Percentiles rank a stretch among this genome's conserved stretches.
phyloP scores from a whole-genome alignment of 2,329 filamentous ascomycete species.

The Colletotrichum sp. region DNA sequence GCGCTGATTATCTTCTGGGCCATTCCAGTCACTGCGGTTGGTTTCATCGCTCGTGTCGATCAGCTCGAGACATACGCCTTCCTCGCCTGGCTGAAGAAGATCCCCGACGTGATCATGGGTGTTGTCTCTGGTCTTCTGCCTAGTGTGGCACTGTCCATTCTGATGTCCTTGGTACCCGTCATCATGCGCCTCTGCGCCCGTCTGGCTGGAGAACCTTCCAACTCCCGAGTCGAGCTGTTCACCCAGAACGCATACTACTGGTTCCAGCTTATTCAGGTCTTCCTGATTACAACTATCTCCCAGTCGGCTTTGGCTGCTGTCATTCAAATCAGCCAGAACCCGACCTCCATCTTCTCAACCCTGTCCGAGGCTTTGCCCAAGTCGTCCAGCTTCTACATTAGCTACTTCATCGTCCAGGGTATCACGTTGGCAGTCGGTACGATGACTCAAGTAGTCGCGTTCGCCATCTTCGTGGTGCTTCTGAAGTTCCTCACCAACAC shows the following conservation, averaged over 20 bases:
- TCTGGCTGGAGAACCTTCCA: slow-evolving; percentile 78
- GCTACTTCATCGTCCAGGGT: slow-evolving; percentile 79
- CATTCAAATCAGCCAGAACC: slow-evolving; percentile 66
- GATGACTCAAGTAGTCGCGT: slow-evolving; percentile 69
- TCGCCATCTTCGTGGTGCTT: slow-evolving; percentile 71
- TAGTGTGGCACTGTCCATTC: slow-evolving; percentile 75
- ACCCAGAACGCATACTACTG: slow-evolving; percentile 91
- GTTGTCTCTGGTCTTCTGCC: slow-evolving; percentile 87
- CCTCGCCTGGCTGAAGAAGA: slow-evolving; percentile 71
- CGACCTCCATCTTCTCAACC: slow-evolving; percentile 64
- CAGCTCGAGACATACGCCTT: slow-evolving; percentile 70
- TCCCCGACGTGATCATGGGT: slow-evolving; percentile 76
- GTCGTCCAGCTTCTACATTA: slow-evolving; percentile 93
- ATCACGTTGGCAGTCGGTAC: slow-evolving; percentile 76
- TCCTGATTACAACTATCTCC: slow-evolving; percentile 83
- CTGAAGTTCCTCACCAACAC: slow-evolving; percentile 77
- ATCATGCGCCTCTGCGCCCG: slow-evolving; percentile 81
- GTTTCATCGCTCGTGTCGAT: slow-evolving; percentile 83
- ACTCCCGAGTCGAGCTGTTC: slow-evolving; percentile 82
- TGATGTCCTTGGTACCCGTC: slow-evolving; percentile 86
- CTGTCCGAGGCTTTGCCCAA: slow-evolving; percentile 78
- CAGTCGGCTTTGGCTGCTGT: slow-evolving; percentile 79
- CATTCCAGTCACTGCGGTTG: slow-evolving; percentile 77
- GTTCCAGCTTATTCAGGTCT: slow-evolving; percentile 91
- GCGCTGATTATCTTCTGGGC: slow-evolving; percentile 89